Base-by-base conservation (phyloP, 129 eudicot genomes). In the Flaveria trinervia region DNA sequence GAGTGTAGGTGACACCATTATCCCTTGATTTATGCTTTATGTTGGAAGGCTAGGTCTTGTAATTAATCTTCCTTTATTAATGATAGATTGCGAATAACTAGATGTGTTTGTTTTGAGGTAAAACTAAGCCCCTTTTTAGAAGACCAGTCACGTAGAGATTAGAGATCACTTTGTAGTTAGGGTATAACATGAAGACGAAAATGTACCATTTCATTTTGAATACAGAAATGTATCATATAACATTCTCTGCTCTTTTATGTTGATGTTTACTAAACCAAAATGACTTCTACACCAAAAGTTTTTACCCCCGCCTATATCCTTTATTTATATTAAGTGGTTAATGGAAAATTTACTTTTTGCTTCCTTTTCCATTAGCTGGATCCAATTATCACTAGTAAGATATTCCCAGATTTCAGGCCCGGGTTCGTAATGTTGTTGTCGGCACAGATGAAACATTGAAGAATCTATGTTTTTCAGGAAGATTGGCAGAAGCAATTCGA, bases 341-440 rank as follows among this genome's bases (percentile, higher is more conserved):
- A 43, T 59, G 33, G 65, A 50, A 65, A 46, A 5, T 55, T 55
- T 80, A 65, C 73, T 44, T 57, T 51, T 15, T 56, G 36, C 68
- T 68, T 80, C 73, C 68, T 78, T 18, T 62, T 70, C 79, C 76
- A 45, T 51, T 77, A 75, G 71, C 76, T 48, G 83, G 76, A 83
- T 77, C 79, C 75, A 80, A 82, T 85, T 80, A 80, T 86, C 92
- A 85, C 81, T 72, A 75, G 83, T 85, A 75, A 84, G 88, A 67
- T 73, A 71, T 82, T 87, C 89, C 89, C 93, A 94, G 95, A 75
- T 91, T 87, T 91, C 94, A 88, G 97, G 98, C 75, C 72, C 67
- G 79, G 79, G 73, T 22, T 71, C 13, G 64, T 25, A 67, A 79
- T 25, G 59, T 73, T 73, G 74, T 81, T 75, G 57, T 45, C 74